These are phyloP conservation scores for Claviceps cyperi DNA, from an alignment of 2,329 filamentous ascomycete genomes.

Conservation along the genomic window DNA sequence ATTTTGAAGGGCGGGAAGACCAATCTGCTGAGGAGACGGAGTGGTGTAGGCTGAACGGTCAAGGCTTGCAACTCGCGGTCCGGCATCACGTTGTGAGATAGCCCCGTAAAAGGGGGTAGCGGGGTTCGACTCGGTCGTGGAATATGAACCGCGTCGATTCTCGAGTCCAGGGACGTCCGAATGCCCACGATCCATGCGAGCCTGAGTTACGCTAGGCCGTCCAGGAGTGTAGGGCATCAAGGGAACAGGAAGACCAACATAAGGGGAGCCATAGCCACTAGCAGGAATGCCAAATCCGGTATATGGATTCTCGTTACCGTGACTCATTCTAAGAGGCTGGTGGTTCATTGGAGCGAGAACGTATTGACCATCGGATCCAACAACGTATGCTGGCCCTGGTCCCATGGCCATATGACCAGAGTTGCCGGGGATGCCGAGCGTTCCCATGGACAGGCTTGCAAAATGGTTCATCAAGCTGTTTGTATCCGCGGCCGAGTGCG, in stretches of 20 bases:
- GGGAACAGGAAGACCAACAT: conserved; percentile 21
- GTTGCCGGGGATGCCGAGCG: conserved; percentile 19
- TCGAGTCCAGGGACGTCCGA: conserved; percentile 47
- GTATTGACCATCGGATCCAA: conserved; percentile 25
- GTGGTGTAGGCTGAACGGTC: conserved; percentile 54
- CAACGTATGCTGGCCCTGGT: conserved; percentile 22
- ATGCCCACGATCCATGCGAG: conserved; percentile 32
- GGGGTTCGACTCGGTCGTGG: conserved; percentile 51
- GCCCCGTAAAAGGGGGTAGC: conserved; percentile 51
- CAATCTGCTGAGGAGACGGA: conserved; percentile 48
- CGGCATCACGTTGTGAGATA: conserved; percentile 43
- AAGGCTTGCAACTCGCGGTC: conserved; percentile 40
- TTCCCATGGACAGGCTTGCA: conserved; percentile 22
- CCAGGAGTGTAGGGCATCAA: conserved; percentile 39
- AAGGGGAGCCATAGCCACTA: conserved; percentile 22
- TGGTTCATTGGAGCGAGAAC: conserved; percentile 22
- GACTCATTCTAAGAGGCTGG: conserved; percentile 21
- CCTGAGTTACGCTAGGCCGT: conserved; percentile 28
- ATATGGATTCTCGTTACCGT: conserved; percentile 20
- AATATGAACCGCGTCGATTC: conserved; percentile 53
- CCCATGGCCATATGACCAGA: conserved; percentile 17
- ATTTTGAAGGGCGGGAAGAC: conserved; percentile 24
- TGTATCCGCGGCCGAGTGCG: conserved; percentile 17
- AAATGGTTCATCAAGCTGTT: conserved; percentile 21
- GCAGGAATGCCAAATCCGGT: conserved; percentile 17